These are phyloP conservation scores for Manihot esculenta DNA, from an alignment of 441 rosid species.

Conservation along the genomic window DNA sequence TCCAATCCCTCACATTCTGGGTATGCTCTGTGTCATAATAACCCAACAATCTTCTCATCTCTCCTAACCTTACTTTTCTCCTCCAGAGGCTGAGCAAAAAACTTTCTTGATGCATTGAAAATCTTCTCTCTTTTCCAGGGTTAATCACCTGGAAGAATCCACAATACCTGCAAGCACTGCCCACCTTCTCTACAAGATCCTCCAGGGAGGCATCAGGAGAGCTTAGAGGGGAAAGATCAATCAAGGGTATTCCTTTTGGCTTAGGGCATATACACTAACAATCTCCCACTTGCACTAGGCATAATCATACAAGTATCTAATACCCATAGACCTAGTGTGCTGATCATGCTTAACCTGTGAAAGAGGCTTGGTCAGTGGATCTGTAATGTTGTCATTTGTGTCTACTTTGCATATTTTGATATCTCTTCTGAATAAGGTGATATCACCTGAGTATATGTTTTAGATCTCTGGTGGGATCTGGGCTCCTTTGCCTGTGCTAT, in stretches of 20 bases:
- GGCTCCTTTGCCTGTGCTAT: too few species aligned
- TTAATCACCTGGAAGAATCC: constrained; percentile 68
- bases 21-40: constrained; percentile 68
- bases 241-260: constrained; percentile 43
- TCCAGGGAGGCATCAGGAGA: constrained; percentile 21
- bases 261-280: too few species aligned
- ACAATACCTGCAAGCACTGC: constrained; percentile 63
- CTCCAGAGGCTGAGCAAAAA: constrained; percentile 47
- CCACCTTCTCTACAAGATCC: constrained; percentile 35
- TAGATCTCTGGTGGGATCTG: too few species aligned
- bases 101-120: constrained; percentile 34
- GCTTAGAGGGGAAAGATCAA: constrained; percentile 47
- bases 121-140: constrained; percentile 49
- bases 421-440: too few species aligned
- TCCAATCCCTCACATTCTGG: constrained; percentile 83
- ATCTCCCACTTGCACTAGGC: too few species aligned
- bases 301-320: too few species aligned
- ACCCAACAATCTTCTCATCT: constrained; percentile 45
- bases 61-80: constrained; percentile 57
- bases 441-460: too few species aligned
- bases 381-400: too few species aligned
- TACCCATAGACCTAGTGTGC: too few species aligned
- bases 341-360: too few species aligned
- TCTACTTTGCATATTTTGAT: too few species aligned
- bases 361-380: too few species aligned